Conservation (phyloP, 2,329 filamentous ascomycete species). For the Curvularia lunata region DNA sequence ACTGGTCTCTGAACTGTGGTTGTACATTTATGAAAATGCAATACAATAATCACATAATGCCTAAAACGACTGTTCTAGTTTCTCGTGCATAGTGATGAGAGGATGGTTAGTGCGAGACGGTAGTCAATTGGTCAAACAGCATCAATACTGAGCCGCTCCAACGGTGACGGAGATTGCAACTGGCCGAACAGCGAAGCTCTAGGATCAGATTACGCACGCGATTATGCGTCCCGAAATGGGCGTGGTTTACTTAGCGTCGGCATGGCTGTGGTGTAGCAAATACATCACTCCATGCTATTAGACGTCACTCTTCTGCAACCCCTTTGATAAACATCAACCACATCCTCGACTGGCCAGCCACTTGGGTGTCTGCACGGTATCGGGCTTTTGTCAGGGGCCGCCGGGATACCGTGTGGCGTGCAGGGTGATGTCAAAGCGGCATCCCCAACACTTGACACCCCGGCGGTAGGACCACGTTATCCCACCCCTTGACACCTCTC, state of each 20-base stretch:
- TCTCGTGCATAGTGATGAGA: neutral
- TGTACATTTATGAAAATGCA: conserved; percentile 30
- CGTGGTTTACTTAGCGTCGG: neutral
- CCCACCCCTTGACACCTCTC: neutral
- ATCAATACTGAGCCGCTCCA: neutral
- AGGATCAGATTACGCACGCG: neutral
- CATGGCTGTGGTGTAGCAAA: neutral
- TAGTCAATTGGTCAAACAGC: neutral
- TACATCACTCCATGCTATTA: neutral
- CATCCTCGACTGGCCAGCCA: neutral
- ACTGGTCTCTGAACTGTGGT: conserved; percentile 21
- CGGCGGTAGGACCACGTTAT: neutral
- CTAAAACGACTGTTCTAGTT: neutral
- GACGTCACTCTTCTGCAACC: neutral
- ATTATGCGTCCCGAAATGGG: neutral
- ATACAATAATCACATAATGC: conserved; percentile 12
- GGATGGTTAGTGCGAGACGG: too few relatives aligned
- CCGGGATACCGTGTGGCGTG: neutral
- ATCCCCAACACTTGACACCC: neutral
- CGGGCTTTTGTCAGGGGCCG: neutral
- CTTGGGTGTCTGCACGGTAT: neutral
- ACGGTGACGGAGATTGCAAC: neutral
- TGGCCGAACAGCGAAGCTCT: neutral
- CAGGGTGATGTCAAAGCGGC: neutral
- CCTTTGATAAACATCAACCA: neutral